These are phyloP conservation scores for Tetrastigma voinierianum DNA, from an alignment of 164 flowering plant genomes.

Conservation along the genomic window DNA sequence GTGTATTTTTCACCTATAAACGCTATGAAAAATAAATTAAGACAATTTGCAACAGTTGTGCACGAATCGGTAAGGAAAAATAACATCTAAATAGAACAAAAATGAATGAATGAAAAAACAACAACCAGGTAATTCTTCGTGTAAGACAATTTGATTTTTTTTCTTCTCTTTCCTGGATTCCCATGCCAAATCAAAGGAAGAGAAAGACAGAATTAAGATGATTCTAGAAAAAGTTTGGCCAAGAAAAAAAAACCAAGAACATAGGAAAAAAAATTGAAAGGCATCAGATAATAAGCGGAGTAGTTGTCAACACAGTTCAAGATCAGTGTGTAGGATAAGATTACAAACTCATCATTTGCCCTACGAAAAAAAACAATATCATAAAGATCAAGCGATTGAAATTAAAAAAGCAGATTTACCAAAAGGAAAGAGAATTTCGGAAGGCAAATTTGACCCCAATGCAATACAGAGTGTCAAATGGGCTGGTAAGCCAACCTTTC, in stretches of 20 bases:
- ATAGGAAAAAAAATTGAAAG: background rate
- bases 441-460: constrained; percentile 62
- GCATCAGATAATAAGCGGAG: constrained; percentile 70
- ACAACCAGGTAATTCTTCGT: too few species aligned
- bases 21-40: background rate
- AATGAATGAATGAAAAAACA: too few species aligned
- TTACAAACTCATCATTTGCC: constrained; percentile 44
- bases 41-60: background rate
- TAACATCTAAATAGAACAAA: too few species aligned
- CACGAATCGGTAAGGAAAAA: too few species aligned
- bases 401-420: background rate
- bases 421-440: constrained; percentile 22
- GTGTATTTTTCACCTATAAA: background rate
- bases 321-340: constrained; percentile 69
- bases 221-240: background rate
- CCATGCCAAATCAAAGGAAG: too few species aligned
- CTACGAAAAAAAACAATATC: background rate
- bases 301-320: constrained; percentile 31
- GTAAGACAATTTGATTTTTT: too few species aligned
- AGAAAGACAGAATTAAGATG: too few species aligned
- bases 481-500: constrained; percentile 69
- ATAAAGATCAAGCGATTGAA: background rate
- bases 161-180: too few species aligned
- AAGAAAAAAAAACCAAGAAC: background rate
- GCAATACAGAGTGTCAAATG: constrained; percentile 45